A percentile compares a stretch with the other conserved stretches of the same genome.
phyloP scores from a whole-genome alignment of 768 basidiomycete genomes.

The Guyanaporus albipodus region DNA sequence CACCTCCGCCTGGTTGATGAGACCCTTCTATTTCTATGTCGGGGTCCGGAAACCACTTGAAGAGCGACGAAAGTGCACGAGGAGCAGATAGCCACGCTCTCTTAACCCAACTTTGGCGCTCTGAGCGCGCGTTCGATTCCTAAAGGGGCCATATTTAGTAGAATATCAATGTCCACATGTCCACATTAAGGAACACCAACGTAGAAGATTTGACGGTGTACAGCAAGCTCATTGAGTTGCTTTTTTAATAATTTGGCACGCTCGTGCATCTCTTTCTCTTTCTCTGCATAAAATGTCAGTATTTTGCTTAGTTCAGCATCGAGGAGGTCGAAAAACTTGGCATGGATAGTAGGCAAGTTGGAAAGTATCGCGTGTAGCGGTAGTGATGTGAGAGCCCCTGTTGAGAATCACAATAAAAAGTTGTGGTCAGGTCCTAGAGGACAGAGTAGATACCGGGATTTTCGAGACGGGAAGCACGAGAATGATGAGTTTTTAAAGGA shows the following conservation, averaged over 20 bases:
- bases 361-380: conserved; percentile 49
- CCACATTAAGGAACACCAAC: conserved; percentile 36
- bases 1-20: not conserved
- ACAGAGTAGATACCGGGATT: conserved; percentile 11
- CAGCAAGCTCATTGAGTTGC: conserved; percentile 72
- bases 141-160: conserved; percentile 5
- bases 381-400: conserved; percentile 22
- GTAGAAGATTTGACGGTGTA: conserved; percentile 58
- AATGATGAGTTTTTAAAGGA: conserved; percentile 1
- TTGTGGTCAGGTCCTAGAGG: not conserved
- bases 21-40: not conserved
- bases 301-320: conserved; percentile 83
- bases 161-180: not conserved
- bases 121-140: conserved; percentile 12
- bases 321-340: conserved; percentile 70
- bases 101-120: conserved; percentile 10
- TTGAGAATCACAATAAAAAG: not conserved
- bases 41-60: not conserved
- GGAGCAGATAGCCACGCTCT: conserved; percentile 6
- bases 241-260: conserved; percentile 48
- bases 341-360: conserved; percentile 55
- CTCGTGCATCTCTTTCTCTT: conserved; percentile 58
- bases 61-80: conserved; percentile 3
- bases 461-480: conserved; percentile 1
- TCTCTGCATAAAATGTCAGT: conserved; percentile 72